These are phyloP conservation scores for Schizophyllum commune DNA, from an alignment of 1,284 basidiomycete genomes.

Conservation along the genomic window DNA sequence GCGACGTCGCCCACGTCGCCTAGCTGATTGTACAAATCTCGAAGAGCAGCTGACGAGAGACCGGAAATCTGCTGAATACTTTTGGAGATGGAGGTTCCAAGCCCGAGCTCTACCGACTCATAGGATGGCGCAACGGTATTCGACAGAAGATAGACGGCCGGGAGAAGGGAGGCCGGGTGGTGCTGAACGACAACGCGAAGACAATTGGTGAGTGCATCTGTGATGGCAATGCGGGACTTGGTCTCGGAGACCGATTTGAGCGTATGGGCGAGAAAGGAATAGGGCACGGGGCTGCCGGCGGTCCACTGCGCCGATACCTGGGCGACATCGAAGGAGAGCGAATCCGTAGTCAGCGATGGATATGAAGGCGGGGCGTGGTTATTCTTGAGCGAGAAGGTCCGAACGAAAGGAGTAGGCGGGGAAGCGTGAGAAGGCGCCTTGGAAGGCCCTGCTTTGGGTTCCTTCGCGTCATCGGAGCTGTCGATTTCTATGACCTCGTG, in stretches of 20 bases:
- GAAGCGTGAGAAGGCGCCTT: no score
- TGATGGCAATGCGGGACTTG: constrained; percentile 75
- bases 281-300: constrained; percentile 48
- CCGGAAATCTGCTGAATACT: constrained; percentile 83
- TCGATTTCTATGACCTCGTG: no score
- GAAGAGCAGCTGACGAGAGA: constrained; percentile 59
- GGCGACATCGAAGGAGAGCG: constrained; percentile 27
- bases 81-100: constrained; percentile 72
- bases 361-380: no score
- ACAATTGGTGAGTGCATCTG: constrained; percentile 75
- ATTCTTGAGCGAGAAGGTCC: no score
- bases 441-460: no score
- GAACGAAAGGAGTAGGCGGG: no score
- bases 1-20: constrained; percentile 84
- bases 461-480: no score
- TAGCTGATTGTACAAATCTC: constrained; percentile 51
- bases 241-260: constrained; percentile 71
- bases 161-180: constrained; percentile 65
- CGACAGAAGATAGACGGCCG: constrained; percentile 85
- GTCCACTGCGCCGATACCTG: constrained; percentile 31
- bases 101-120: constrained; percentile 65
- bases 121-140: constrained; percentile 83
- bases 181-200: constrained; percentile 64
- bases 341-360: constrained; percentile 34
- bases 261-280: constrained; percentile 75